Percentiles rank a stretch among this genome's conserved stretches.
These are phyloP conservation scores for Cucurbita pepo DNA, from an alignment of 306 rosid genomes.

Conservation along the genomic window DNA sequence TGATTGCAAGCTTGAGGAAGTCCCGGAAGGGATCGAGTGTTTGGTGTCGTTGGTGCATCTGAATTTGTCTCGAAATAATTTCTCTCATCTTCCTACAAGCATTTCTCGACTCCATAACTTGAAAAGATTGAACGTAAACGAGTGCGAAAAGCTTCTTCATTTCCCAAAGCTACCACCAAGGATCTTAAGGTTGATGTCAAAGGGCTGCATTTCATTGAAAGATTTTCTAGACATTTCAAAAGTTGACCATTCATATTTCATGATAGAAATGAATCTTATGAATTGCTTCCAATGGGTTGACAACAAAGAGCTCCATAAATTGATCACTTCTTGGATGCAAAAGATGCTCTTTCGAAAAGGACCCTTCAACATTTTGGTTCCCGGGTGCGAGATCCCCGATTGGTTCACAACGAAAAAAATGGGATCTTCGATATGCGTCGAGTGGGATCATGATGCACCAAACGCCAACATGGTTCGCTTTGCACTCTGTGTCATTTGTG, in stretches of 20 bases:
- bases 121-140: rapidly evolving
- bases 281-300: conserved; percentile 2
- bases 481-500: neutral
- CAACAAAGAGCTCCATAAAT: neutral
- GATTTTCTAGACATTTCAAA: neutral
- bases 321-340: neutral
- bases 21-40: neutral
- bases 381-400: neutral
- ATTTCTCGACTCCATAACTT: conserved; percentile 1
- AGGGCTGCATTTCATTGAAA: neutral
- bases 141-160: neutral
- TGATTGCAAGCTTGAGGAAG: neutral
- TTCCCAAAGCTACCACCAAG: neutral
- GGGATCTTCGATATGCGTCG: neutral
- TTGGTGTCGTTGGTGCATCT: neutral
- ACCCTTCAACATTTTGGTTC: neutral
- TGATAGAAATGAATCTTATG: neutral
- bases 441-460: neutral
- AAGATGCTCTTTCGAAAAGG: neutral
- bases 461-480: neutral
- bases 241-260: neutral
- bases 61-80: neutral
- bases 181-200: rapidly evolving
- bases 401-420: conserved; percentile 1
- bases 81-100: conserved; percentile 3